Evolutionary conservation across 2,329 filamentous ascomycete species (phyloP).

Genomic region (Phyllosticta citrichinensis): DNA sequence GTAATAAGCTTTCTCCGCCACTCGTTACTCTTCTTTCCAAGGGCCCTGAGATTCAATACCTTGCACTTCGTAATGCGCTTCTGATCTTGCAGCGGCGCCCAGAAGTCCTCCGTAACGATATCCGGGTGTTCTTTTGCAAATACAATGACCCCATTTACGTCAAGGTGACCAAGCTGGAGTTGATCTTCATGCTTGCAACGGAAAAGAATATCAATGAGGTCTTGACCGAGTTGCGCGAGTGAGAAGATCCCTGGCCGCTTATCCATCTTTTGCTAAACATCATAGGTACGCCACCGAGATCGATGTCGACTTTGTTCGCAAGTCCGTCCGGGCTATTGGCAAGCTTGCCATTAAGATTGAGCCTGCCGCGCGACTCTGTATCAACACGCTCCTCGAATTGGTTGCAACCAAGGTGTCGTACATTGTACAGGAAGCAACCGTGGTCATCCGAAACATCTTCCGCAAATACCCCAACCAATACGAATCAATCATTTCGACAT

Average conservation of each 20-base stretch:
- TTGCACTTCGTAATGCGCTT: slow-evolving; percentile 85
- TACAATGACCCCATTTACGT: slow-evolving; percentile 99
- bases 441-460: slow-evolving; percentile 98
- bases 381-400: slow-evolving; percentile 82
- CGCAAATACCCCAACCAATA: slow-evolving; percentile 98
- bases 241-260: slow-evolving; percentile 18
- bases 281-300: slow-evolving; percentile 82
- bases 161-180: slow-evolving; percentile 95
- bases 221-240: slow-evolving; percentile 85
- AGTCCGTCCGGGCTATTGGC: slow-evolving; percentile 92
- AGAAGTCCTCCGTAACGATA: slow-evolving; percentile 90
- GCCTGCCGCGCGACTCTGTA: slow-evolving; percentile 80
- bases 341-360: slow-evolving; percentile 99
- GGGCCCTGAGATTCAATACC: slow-evolving; percentile 95
- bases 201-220: slow-evolving; percentile 95
- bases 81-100: slow-evolving; percentile 87
- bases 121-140: slow-evolving; percentile 98
- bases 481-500: slow-evolving; percentile 89
- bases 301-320: slow-evolving; percentile 96
- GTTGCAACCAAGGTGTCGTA: slow-evolving; percentile 98
- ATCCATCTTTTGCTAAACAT: slow-evolving; percentile 12
- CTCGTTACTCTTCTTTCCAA: slow-evolving; percentile 92
- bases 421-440: slow-evolving; percentile 96
- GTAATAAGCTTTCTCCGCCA: slow-evolving; percentile 87
- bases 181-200: slow-evolving; percentile 97